Base-by-base conservation (phyloP, 2,329 filamentous ascomycete genomes). In the Didymella pomorum region DNA sequence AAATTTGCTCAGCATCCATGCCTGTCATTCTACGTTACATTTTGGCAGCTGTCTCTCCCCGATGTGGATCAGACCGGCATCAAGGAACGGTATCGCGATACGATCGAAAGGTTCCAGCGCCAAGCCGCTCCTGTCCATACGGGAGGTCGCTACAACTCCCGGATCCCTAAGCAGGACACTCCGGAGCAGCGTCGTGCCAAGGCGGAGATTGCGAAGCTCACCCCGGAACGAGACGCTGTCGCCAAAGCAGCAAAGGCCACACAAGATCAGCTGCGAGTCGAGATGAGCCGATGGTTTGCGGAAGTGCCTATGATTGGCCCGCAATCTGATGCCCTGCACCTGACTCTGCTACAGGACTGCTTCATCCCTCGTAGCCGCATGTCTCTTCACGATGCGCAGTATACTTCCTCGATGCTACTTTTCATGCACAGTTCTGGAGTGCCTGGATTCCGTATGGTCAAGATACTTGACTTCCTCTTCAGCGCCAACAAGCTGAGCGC, bases 1-100 rank as follows among this genome's bases (percentile, higher is more conserved):
- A 83, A 86, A 8, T 84, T 87, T 5, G 92, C 89, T 83, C 81
- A 86, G 11, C 86, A 86, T 48, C 84, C 97, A 50, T 93, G 87
- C 42, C 83, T 92, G 0, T 87, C 91, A 28, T 94, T 97, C 74
- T 97, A 92, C 71, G 87, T 91, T 42, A 91, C 90, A 0, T 99
- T 99, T 78, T 99, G 95, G 95, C 89, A 93, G 49, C 82, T 97
- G 12, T 89, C 92, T 26, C 84, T 96, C 3, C 88, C 90, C 44
- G 94, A 99, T 41, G 64, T 76, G 9, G 93, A 63, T 91, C 91
- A 1, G 28, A 50, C 87, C 87, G 61, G 87, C 31, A 1, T 70
- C 46, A 87, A 88, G 56, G 84, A 87, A 41, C 90, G 89, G 60
- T 99, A 99, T 73, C 85, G 90, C 46, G 84, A 87, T 16, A 93